These are phyloP conservation scores for Sclerotinia borealis DNA, from an alignment of 2,329 filamentous ascomycete genomes.

Conservation along the genomic window DNA sequence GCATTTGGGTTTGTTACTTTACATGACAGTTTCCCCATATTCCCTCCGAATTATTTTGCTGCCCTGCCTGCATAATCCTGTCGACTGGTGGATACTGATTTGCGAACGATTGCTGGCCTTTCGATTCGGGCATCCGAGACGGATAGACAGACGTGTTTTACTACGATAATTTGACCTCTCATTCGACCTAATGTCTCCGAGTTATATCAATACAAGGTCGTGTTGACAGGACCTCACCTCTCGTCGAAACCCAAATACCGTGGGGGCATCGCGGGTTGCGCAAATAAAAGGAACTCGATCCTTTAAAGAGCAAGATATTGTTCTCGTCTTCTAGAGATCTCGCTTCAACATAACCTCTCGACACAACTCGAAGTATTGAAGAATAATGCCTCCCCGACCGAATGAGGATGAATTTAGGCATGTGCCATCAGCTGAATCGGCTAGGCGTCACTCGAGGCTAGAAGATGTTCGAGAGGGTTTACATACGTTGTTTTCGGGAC, in stretches of 20 bases:
- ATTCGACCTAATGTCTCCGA: conserved; percentile 26
- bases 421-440: conserved; percentile 14
- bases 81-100: conserved; percentile 4
- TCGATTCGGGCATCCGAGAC: conserved; percentile 14
- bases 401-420: conserved; percentile 13
- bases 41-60: conserved; percentile 12
- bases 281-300: conserved; percentile 15
- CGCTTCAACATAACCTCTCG: conserved; percentile 12
- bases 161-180: conserved; percentile 11
- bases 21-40: conserved; percentile 11
- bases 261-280: conserved; percentile 21
- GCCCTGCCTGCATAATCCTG: conserved; percentile 6
- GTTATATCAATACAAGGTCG: conserved; percentile 19
- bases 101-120: conserved; percentile 16
- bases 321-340: conserved; percentile 12
- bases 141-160: background rate
- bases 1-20: conserved; percentile 11
- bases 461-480: conserved; percentile 23
- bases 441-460: conserved; percentile 21
- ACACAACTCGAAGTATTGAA: conserved; percentile 13
- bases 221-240: conserved; percentile 23
- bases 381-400: conserved; percentile 22
- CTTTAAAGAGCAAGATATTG: conserved; percentile 4
- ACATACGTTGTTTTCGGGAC: conserved; percentile 27
- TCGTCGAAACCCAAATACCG: conserved; percentile 3